These are phyloP conservation scores for Pythium dissotocum DNA, from an alignment of 352 stramenopile species.

Conservation along the genomic window DNA sequence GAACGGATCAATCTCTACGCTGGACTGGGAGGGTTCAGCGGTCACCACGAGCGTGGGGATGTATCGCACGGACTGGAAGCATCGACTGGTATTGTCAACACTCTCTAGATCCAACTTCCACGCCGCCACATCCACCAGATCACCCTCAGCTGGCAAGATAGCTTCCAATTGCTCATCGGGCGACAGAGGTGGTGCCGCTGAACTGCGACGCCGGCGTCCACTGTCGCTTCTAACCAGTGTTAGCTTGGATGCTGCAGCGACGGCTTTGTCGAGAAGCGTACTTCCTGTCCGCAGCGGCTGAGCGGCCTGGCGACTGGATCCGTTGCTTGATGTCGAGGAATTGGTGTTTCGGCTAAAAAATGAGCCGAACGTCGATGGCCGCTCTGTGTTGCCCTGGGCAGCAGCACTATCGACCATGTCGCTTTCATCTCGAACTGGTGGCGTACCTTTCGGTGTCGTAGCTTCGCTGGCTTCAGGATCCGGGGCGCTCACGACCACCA, in stretches of 20 bases:
- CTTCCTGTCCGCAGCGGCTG: slow-evolving; percentile 56
- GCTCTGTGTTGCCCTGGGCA: slow-evolving; percentile 7
- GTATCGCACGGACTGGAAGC: slow-evolving; percentile 29
- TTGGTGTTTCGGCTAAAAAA: slow-evolving; percentile 30
- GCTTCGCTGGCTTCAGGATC: slow-evolving; percentile 4
- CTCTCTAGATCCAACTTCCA: slow-evolving; percentile 27
- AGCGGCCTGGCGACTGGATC: slow-evolving; percentile 8
- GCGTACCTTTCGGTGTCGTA: slow-evolving; percentile 9
- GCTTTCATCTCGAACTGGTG: slow-evolving; percentile 20
- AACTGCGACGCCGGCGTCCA: slow-evolving; percentile 21
- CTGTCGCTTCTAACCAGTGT: slow-evolving; percentile 24
- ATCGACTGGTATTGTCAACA: slow-evolving; percentile 14
- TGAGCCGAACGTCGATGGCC: slow-evolving; percentile 23
- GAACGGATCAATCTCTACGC: slow-evolving; percentile 27
- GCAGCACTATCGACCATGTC: slow-evolving; percentile 26
- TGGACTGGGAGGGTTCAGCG: background rate
- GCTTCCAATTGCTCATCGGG: slow-evolving; percentile 18
- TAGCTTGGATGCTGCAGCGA: slow-evolving; percentile 61
- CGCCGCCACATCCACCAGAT: slow-evolving; percentile 24
- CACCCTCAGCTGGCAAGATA: slow-evolving; percentile 25
- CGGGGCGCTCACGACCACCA: background rate
- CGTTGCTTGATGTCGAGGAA: background rate
- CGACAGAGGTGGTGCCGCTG: slow-evolving; percentile 12
- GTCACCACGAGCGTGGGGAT: slow-evolving; percentile 28
- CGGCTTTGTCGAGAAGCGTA: slow-evolving; percentile 70